These are phyloP conservation scores for Tillandsia leiboldiana DNA, from an alignment of 176 grass and related monocot species.

Conservation along the genomic window DNA sequence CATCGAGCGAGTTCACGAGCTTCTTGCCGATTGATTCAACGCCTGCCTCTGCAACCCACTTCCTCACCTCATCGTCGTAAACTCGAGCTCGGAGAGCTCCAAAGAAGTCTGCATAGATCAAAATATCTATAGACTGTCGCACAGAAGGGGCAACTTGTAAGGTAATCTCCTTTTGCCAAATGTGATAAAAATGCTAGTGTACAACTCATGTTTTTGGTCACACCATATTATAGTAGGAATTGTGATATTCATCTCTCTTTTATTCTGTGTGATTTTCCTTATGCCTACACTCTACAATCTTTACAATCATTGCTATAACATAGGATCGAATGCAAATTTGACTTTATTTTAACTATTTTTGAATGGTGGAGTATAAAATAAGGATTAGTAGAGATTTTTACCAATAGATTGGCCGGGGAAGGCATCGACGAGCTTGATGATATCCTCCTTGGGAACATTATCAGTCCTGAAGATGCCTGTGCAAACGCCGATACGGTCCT, in stretches of 20 bases:
- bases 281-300: no score
- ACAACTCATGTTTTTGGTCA: no score
- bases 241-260: no score
- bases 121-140: no score
- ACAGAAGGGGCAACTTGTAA: no score
- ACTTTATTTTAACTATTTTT: not conserved
- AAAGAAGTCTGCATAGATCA: slow-evolving; percentile 53
- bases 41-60: slow-evolving; percentile 37
- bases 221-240: no score
- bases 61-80: slow-evolving; percentile 80
- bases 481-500: slow-evolving; percentile 69
- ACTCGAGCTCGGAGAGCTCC: slow-evolving; percentile 70
- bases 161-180: no score
- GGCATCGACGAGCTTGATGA: slow-evolving; percentile 51
- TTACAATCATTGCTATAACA: no score
- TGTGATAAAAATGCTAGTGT: no score
- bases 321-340: not conserved
- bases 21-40: slow-evolving; percentile 44
- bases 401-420: slow-evolving; percentile 96
- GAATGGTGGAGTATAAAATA: not conserved
- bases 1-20: slow-evolving; percentile 73
- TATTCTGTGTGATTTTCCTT: no score
- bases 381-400: slow-evolving; percentile 12
- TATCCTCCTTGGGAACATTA: slow-evolving; percentile 26
- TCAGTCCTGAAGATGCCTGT: slow-evolving; percentile 69